Base-by-base conservation (phyloP, 148 eudicot genomes). In the Rhododendron simsii region DNA sequence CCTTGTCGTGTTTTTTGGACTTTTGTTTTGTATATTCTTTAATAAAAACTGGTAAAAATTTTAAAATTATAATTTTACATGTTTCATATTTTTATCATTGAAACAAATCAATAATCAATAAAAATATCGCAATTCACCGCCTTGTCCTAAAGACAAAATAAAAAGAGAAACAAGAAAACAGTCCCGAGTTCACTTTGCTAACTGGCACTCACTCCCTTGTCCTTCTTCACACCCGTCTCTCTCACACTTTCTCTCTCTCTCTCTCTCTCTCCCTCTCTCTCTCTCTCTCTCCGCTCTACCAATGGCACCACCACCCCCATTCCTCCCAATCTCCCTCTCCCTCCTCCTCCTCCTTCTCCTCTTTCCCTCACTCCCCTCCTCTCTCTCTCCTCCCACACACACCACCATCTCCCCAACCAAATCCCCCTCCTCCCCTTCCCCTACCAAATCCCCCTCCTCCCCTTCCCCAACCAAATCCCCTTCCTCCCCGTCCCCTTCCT, bases 321-420 rank as follows among this genome's bases (percentile, higher is more conserved):
- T 75, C 61, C 71, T 87, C 88, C 80, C 87, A 59, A 51, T 87
- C 87, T 86, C 75, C 76, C 85, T 69, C 81, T 26, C 16, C 87
- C 86, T 57, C 86, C 86, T 85, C 86, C 86, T 85, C 57, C 80
- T 67, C 35, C 73, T 65, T 4, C 33, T 26, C 30, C 30, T 26
- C 33, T 23, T 26, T 1, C 73, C 73, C 74, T 67, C 74, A 26
- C 35, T 28, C 16, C 4, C 35, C 74, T 67, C 74, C 53, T 59
- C 82, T 44, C 82, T 18, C 80, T 84, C 81, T 53, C 69, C 55
- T 55, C 28, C 86, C 21, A 3, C 89, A 77, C 83, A 50, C 55
- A 11, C 14, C 55, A 73, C 88, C 79, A 57, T 87, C 87, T 86
- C 81, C 65, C 86, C 86, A 47, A 47, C 9, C 11, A 47, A 47